These are phyloP conservation scores for Backusella australiensis DNA, from an alignment of 192 early-diverging fungal genomes.

Conservation along the genomic window DNA sequence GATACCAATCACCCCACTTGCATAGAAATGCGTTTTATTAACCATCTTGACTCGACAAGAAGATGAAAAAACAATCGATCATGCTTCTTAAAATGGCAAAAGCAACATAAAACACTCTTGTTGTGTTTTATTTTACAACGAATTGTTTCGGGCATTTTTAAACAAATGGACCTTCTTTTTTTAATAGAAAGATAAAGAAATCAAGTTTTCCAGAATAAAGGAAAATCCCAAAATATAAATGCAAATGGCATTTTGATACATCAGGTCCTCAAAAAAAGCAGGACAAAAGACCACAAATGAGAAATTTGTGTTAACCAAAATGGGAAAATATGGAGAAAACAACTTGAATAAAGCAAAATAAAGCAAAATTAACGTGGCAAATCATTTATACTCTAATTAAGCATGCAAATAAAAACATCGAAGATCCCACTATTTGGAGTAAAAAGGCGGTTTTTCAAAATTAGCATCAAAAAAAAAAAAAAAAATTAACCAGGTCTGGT, in stretches of 20 bases:
- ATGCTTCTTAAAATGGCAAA: background rate
- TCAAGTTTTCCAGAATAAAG: background rate
- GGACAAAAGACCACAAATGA: background rate
- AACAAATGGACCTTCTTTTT: background rate
- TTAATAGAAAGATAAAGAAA: background rate
- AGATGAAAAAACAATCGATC: background rate
- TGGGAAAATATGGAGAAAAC: slow-evolving; percentile 1
- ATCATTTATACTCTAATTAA: background rate
- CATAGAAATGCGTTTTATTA: background rate
- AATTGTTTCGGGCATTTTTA: background rate
- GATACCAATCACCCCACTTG: background rate
- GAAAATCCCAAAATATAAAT: background rate
- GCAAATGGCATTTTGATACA: background rate
- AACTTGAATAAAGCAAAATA: background rate
- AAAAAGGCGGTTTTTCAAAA: background rate
- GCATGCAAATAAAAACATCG: background rate
- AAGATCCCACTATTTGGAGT: background rate
- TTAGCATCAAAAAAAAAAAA: background rate
- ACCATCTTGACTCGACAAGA: background rate
- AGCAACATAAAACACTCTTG: background rate
- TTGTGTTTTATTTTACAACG: background rate
- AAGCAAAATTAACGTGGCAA: background rate
- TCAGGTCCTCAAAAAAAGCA: background rate
- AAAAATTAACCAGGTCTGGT: background rate
- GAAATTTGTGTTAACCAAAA: background rate